Conservation (phyloP, 2,329 filamentous ascomycete species). For the Colletotrichum musae region DNA sequence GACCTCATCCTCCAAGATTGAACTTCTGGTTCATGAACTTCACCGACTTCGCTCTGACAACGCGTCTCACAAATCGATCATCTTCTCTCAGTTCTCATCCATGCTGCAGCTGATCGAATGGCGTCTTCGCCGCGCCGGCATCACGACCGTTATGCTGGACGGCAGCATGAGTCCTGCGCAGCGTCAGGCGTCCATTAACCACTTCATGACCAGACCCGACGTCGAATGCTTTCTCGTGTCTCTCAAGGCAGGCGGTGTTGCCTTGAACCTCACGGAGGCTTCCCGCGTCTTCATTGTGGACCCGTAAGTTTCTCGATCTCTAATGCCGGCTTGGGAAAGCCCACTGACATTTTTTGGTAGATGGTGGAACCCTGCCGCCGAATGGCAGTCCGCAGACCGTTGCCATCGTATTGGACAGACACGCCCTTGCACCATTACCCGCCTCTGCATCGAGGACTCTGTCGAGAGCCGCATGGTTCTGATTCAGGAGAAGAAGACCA, state of each 20-base stretch:
- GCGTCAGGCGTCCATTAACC: slow-evolving; percentile 92
- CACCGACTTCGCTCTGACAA: slow-evolving; percentile 94
- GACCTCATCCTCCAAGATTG: slow-evolving; percentile 98
- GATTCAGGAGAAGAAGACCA: slow-evolving; percentile 98
- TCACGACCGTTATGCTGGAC: slow-evolving; percentile 98
- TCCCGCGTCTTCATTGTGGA: slow-evolving; percentile 97
- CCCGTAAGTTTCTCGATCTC: slow-evolving; percentile 74
- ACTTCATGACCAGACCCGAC: slow-evolving; percentile 95
- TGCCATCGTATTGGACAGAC: slow-evolving; percentile 96
- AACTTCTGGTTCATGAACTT: slow-evolving; percentile 93
- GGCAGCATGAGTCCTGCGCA: slow-evolving; percentile 97
- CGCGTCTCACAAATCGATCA: slow-evolving; percentile 94
- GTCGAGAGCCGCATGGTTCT: slow-evolving; percentile 96
- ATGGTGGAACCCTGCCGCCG: slow-evolving; percentile 99
- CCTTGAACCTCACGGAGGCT: slow-evolving; percentile 94
- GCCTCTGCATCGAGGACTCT: slow-evolving; percentile 95
- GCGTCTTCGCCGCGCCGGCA: slow-evolving; percentile 95
- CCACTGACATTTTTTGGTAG: slow-evolving; percentile 58
- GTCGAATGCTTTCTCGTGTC: slow-evolving; percentile 98
- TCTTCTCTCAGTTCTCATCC: slow-evolving; percentile 96
- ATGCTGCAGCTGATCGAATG: slow-evolving; percentile 98
- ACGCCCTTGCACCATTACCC: slow-evolving; percentile 92
- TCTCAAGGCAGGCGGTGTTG: slow-evolving; percentile 95
- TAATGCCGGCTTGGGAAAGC: not conserved
- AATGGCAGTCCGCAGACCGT: slow-evolving; percentile 97